phyloP scores from a whole-genome alignment of 1,284 basidiomycete species.

The Cystobasidium slooffiae region DNA sequence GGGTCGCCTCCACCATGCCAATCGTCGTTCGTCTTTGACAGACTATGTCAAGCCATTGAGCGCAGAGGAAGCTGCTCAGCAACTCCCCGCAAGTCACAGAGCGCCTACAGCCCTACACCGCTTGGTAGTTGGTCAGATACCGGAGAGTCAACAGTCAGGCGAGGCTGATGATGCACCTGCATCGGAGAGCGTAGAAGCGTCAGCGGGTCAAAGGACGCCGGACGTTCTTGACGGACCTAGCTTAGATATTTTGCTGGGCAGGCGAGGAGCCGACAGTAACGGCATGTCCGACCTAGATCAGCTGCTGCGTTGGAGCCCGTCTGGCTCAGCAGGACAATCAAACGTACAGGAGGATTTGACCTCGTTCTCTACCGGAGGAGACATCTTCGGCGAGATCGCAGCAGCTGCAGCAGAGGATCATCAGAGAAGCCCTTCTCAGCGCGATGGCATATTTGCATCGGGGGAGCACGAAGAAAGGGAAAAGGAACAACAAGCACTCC shows the following conservation, averaged over 20 bases:
- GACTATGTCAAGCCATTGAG: conserved; percentile 27
- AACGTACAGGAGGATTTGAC: conserved; percentile 12
- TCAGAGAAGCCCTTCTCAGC: not conserved
- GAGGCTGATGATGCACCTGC: not conserved
- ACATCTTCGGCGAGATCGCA: conserved; percentile 53
- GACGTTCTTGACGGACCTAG: conserved; percentile 13
- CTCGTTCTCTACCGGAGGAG: conserved; percentile 50
- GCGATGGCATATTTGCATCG: not conserved
- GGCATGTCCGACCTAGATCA: conserved; percentile 23
- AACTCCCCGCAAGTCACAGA: conserved; percentile 8
- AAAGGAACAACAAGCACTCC: too few species aligned
- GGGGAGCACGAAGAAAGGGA: too few species aligned
- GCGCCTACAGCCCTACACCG: not conserved
- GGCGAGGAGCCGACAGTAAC: conserved; percentile 11
- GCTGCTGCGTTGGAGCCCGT: conserved; percentile 27
- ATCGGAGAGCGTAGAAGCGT: not conserved
- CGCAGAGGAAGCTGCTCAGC: not conserved
- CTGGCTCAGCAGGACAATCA: conserved; percentile 7
- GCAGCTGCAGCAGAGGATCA: conserved; percentile 47
- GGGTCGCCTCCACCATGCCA: too few species aligned
- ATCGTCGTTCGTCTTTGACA: not conserved
- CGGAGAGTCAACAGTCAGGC: not conserved
- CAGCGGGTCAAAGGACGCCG: not conserved
- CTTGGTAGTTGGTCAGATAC: not conserved
- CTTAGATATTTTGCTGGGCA: conserved; percentile 28